Evolutionary conservation across 768 basidiomycete species (phyloP), one percentile per base, ranked within the genome.

Genomic region (Tylopilus sp.): DNA sequence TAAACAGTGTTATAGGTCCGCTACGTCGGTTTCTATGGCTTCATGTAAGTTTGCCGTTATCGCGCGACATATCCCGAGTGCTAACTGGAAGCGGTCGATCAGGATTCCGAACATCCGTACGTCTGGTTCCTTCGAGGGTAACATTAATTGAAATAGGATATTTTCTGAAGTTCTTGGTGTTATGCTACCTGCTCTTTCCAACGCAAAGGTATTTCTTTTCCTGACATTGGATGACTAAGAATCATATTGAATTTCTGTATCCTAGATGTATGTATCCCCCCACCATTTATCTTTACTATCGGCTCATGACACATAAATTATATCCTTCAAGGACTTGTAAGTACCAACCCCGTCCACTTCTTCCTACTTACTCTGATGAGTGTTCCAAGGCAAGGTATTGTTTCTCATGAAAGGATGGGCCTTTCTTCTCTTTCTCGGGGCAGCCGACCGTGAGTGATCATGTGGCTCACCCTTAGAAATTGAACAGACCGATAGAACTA

Each of bases 261-360:
- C 29, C 19, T 36, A 58, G 57, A 17, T 33, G 57, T 58, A 41
- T 19, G 54, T 51, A 13, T 22, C 28, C n/a, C 33, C 4, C 3
- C 8, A 13, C 10, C 34, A 3, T 6, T 40, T 13, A 7, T 21
- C 6, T 12, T 21, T 2, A n/a, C 6, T 36, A 4, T 3, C n/a
- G 3, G 10, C 13, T 24, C 16, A 9, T n/a, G n/a, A n/a, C n/a
- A n/a, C 17, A 21, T 12, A 16, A 25, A 30, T 41, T 7, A 45
- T 33, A 28, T 9, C 25, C 25, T 2, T 19, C 6, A 0, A n/a
- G 33, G 3, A 57, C 55, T 2, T 58, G 57, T 52, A 17, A 52
- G 50, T 17, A 28, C 30, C 4, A n/a, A n/a, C n/a, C n/a, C n/a
- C 19, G 9, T 7, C 12, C 42, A 16, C 25, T 4, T n/a, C 6